These are phyloP conservation scores for Saposhnikovia divaricata DNA, from an alignment of 129 eudicot genomes.

Conservation along the genomic window DNA sequence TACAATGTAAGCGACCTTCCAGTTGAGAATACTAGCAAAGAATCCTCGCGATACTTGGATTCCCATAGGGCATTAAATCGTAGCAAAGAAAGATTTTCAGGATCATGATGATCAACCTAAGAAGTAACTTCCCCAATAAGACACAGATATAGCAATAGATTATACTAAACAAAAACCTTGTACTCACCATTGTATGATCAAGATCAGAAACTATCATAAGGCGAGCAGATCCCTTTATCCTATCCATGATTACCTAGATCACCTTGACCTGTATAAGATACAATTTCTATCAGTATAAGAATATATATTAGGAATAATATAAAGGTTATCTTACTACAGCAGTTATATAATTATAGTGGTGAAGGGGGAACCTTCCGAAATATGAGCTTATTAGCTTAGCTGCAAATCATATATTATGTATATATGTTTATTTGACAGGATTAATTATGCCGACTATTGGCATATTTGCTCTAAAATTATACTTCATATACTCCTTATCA, in stretches of 20 bases:
- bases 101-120: slow-evolving; percentile 95
- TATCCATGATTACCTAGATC: slow-evolving; percentile 42
- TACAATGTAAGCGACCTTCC: slow-evolving; percentile 93
- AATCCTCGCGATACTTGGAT: slow-evolving; percentile 66
- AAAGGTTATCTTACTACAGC: background rate
- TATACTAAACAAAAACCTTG: background rate
- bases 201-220: slow-evolving; percentile 98
- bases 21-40: slow-evolving; percentile 84
- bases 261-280: background rate
- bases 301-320: background rate
- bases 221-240: slow-evolving; percentile 48
- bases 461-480: too few species aligned
- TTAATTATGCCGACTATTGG: background rate
- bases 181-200: slow-evolving; percentile 86
- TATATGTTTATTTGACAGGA: background rate
- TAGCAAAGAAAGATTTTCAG: slow-evolving; percentile 66
- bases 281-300: background rate
- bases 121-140: slow-evolving; percentile 5
- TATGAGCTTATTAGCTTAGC: background rate
- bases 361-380: background rate
- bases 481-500: background rate
- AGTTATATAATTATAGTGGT: background rate
- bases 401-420: background rate
- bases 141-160: background rate
- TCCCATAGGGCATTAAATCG: slow-evolving; percentile 95